Evolutionary conservation across 2,329 filamentous ascomycete genomes (phyloP), one percentile per base, ranked within the genome.

Genomic region (Remersonia thermophila): DNA sequence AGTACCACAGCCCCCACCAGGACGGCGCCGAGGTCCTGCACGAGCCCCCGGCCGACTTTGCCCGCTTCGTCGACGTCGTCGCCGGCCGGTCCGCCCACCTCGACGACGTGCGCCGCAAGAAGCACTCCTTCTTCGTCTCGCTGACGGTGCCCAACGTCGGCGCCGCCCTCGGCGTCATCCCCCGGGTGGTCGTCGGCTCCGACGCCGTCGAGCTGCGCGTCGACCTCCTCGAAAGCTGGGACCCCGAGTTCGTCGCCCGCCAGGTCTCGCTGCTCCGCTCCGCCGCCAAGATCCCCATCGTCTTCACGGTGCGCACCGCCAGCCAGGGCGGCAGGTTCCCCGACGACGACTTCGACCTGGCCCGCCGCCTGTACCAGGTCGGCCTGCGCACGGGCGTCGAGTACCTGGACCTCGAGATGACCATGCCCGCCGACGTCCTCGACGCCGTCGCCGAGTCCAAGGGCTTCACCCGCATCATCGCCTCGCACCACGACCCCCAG

Each of bases 161-260:
- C 9, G 62, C 72, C 14, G 73, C 78, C 20, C 55, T 75, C 7
- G 66, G 77, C 14, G 62, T 79, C 18, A 66, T 98, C 30, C 76
- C 79, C 2, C 66, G 75, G 35, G 80, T 86, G 30, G 76, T 81
- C 10, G 77, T 93, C 28, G 91, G 91, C 4, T 82, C 83, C 7
- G 89, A 98, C 60, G 91, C 89, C 3, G 84, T 96, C 9, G 91
- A 98, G 58, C 62, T 98, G 35, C 77, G 91, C n/a, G 83, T 94
- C 3, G 91, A 98, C 59, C 65, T 98, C 29, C 70, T 98, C 12
- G 71, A 81, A 42, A 82, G 95, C 51, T 73, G 77, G 4, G 67
- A 75, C 3, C 60, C 76, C 1, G 85, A 93, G 39, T 93, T 82
- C 43, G 72, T 98, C 25, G 75, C 77, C 32, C 75, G 81, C 17